Base-by-base conservation (phyloP, 345 rosid species). In the Bruguiera parviflora region DNA sequence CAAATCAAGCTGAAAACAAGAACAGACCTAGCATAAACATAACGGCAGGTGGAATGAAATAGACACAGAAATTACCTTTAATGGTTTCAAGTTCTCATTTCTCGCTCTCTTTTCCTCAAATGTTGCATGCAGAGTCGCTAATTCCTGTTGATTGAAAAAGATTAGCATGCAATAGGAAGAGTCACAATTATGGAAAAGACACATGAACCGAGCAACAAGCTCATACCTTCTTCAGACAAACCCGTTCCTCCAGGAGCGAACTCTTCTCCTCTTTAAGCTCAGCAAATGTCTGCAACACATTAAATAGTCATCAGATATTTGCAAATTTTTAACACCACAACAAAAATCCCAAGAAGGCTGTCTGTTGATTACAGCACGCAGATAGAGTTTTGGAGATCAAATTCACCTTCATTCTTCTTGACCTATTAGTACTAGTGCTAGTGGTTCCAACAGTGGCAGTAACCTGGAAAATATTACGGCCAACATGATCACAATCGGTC, bases 61-160 rank as follows among this genome's bases (percentile, higher is more conserved):
- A 20, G 32, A 35, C 19, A n/a, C 3, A 22, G 21, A 52, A 52
- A 39, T 64, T 53, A 91, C 97, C 97, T 89, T 93, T 22, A 86
- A 84, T 75, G 81, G 84, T 83, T 93, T 91, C 82, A 91, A 78
- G 72, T 71, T 87, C 71, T 85, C 82, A 57, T 91, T 93, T 71
- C 62, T 81, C 18, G 73, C 79, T 35, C 68, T 80, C 51, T 84
- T 84, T 61, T 84, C 86, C 52, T 78, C 58, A 31, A 72, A 84
- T 35, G 87, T 84, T 22, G 86, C 81, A 43, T 73, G 82, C 58
- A 86, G 61, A 5, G 81, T 79, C 46, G 88, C 84, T 47, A 92
- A 62, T 71, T 92, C 90, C 95, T 90, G 84, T 70, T 69, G 47
- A 75, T 75, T 22, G 49, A 75, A 66, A 46, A 75, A 25, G 9